Base-by-base conservation (phyloP, 495 filamentous ascomycete species). In the Oleoguttula mirabilis region DNA sequence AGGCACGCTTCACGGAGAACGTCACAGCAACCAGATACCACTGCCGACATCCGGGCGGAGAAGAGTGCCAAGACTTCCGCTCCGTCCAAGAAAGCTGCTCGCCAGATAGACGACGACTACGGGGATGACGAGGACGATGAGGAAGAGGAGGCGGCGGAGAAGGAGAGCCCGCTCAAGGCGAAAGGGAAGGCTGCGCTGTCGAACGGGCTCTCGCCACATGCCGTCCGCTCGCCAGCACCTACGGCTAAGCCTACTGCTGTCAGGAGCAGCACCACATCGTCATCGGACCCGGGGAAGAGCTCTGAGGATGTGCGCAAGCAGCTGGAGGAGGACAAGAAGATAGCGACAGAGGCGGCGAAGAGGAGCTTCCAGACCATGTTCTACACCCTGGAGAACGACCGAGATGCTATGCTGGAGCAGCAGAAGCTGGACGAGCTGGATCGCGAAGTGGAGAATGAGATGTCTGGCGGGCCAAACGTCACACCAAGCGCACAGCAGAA, bases 371-470 rank as follows among this genome's bases (percentile, higher is more conserved):
- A 92, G 58, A 92, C 84, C 2, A 60, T 90, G 31, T 92, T 95
- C 60, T 90, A 94, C 60, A 95, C 92, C 2, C 66, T 95, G 21
- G 90, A 99, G 59, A 88, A 85, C 57, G 90, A 99, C 60, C 74
- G 82, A 21, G 84, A 87, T 56, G 88, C 90, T 30, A 95, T 96
- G 92, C 60, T 94, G 47, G 90, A 99, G 59, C 92, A 99, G 61
- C 85, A 95, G 62, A 85, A 86, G 57, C 72, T 99, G 32, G 92
- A 96, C 48, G 90, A 96, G 56, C 84, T 88, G 1, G 90, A 99
- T 56, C 80, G 88, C 55, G 87, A 93, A 59, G 80, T 95, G 10
- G 87, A 96, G 59, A 85, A 86, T 14, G 90, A 99, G 61, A 86
- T 90, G 68, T 75, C 70, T 11, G 82, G 85, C 37, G 77, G 82